A percentile compares a stretch with the other conserved stretches of the same genome.
Conservation (phyloP, 306 rosid genomes). For the Cicer arietinum region DNA sequence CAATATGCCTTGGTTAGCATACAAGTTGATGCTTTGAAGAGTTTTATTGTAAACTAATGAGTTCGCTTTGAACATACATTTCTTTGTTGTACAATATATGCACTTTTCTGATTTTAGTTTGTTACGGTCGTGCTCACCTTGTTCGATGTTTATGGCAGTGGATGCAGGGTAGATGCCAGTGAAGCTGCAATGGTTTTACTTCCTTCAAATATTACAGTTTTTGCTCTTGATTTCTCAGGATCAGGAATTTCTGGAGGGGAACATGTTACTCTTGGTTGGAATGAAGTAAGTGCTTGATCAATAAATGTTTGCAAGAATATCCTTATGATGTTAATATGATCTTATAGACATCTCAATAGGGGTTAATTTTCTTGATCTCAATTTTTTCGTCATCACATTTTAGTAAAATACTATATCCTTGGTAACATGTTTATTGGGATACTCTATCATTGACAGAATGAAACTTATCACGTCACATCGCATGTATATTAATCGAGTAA, state of each 20-base stretch:
- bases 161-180: constrained; percentile 96
- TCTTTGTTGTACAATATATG: background rate
- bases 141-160: constrained; percentile 62
- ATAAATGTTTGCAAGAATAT: constrained; percentile 34
- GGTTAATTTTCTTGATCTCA: constrained; percentile 17
- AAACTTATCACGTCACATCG: constrained; percentile 1
- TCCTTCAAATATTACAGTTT: constrained; percentile 96
- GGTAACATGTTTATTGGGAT: background rate
- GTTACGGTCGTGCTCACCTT: constrained; percentile 45
- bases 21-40: background rate
- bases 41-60: background rate
- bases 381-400: too few relatives aligned
- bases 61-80: background rate
- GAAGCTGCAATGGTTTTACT: constrained; percentile 94
- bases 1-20: constrained; percentile 1
- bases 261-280: constrained; percentile 93
- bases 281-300: constrained; percentile 72
- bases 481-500: too few relatives aligned
- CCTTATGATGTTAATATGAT: background rate
- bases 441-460: background rate
- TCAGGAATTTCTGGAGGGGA: constrained; percentile 98
- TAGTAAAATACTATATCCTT: background rate
- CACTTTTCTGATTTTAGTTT: background rate
- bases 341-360: constrained; percentile 3
- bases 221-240: constrained; percentile 92